phyloP scores from a whole-genome alignment of 768 basidiomycete species.

The Phylloporus sp. region DNA sequence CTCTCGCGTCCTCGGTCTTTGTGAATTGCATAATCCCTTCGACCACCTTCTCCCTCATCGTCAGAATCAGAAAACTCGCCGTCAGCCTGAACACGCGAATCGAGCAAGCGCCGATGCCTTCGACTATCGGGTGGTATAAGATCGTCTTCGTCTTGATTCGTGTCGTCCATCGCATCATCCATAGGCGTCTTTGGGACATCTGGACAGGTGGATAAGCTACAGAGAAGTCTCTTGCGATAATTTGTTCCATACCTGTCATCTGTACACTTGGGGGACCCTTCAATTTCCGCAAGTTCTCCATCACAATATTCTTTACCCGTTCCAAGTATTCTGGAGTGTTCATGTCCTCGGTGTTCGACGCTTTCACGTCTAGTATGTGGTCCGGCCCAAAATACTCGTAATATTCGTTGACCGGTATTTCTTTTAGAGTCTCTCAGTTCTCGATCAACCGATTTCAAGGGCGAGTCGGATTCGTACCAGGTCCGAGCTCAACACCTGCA shows the following conservation, averaged over 20 bases:
- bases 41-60: conserved; percentile 89
- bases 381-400: conserved; percentile 99
- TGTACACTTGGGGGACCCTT: conserved; percentile 92
- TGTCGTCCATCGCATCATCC: conserved; percentile 79
- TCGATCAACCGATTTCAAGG: background rate
- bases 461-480: conserved; percentile 45
- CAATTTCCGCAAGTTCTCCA: conserved; percentile 83
- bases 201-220: conserved; percentile 30
- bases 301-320: conserved; percentile 85
- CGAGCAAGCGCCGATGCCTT: conserved; percentile 70
- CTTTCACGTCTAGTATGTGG: conserved; percentile 90
- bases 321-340: conserved; percentile 92
- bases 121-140: conserved; percentile 71
- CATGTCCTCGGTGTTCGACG: conserved; percentile 93
- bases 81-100: conserved; percentile 76
- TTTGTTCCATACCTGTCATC: conserved; percentile 59
- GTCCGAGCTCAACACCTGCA: conserved; percentile 90
- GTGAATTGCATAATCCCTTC: conserved; percentile 62
- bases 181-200: conserved; percentile 83
- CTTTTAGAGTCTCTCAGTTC: conserved; percentile 38
- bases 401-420: conserved; percentile 98
- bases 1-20: conserved; percentile 45
- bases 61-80: conserved; percentile 95
- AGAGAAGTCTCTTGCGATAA: background rate
- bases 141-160: conserved; percentile 82